Evolutionary conservation across 1,139 yeast genomes (phyloP).

Genomic region (Pichia sp.): DNA sequence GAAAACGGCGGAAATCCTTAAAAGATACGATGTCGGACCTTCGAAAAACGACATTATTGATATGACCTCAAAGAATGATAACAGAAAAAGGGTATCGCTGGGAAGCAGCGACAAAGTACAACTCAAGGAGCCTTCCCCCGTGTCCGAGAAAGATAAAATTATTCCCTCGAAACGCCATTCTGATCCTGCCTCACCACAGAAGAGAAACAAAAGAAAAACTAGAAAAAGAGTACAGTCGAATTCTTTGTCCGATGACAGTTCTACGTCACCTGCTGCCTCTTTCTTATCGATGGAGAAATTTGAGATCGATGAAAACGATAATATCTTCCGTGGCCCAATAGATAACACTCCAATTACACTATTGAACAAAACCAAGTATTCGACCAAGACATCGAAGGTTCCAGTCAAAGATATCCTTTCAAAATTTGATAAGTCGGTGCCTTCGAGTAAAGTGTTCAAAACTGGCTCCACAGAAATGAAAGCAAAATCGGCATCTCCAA

Average conservation of each 20-base stretch:
- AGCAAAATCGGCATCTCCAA: not conserved
- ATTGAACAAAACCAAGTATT: conserved; percentile 12
- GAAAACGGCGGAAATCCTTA: conserved; percentile 35
- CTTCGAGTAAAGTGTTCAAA: conserved; percentile 17
- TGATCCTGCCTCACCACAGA: not conserved
- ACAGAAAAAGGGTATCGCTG: not conserved
- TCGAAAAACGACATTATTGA: conserved; percentile 9
- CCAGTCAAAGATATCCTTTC: conserved; percentile 16
- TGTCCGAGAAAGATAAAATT: conserved; percentile 9
- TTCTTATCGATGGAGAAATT: conserved; percentile 23
- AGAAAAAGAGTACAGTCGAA: conserved; percentile 6
- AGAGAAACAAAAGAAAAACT: conserved; percentile 8
- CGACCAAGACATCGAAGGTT: conserved; percentile 2
- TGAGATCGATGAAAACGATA: conserved; percentile 19
- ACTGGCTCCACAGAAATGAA: not conserved
- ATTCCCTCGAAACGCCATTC: conserved; percentile 15
- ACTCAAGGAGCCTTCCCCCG: conserved; percentile 1
- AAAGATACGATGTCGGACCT: conserved; percentile 21
- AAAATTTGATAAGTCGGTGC: conserved; percentile 19
- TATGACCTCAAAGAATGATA: not conserved
- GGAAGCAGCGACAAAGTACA: too few relatives aligned
- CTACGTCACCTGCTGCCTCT: conserved; percentile 7
- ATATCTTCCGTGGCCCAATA: conserved; percentile 11
- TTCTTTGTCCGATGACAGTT: conserved; percentile 11
- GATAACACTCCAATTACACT: conserved; percentile 12